Conservation (phyloP, 2,329 filamentous ascomycete species). For the Fusarium pseudonygamai region DNA sequence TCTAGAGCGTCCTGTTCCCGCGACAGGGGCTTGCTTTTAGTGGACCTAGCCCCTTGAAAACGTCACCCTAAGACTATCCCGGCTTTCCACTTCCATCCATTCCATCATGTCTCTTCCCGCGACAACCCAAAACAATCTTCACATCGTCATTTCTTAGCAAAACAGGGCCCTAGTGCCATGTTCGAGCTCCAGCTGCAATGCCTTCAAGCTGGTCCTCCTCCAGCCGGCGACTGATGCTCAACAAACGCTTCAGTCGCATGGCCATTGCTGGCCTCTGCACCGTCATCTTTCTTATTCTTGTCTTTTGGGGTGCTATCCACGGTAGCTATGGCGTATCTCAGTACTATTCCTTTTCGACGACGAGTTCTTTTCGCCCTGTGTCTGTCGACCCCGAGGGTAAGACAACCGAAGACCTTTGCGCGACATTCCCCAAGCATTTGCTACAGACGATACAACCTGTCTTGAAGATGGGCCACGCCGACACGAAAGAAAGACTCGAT, state of each 20-base stretch:
- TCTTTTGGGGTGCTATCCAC: conserved; percentile 40
- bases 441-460: conserved; percentile 47
- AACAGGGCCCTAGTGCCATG: conserved; percentile 38
- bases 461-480: conserved; percentile 48
- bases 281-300: conserved; percentile 37
- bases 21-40: conserved; percentile 22
- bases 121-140: neutral
- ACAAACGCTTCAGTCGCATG: conserved; percentile 47
- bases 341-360: conserved; percentile 44
- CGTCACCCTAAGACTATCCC: conserved; percentile 10
- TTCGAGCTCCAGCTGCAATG: conserved; percentile 36
- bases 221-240: conserved; percentile 43
- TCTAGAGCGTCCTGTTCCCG: neutral
- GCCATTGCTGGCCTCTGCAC: conserved; percentile 36
- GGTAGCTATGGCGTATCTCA: conserved; percentile 39
- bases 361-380: conserved; percentile 46
- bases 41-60: conserved; percentile 24
- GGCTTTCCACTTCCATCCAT: neutral
- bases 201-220: conserved; percentile 40
- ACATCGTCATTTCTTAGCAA: neutral
- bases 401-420: conserved; percentile 43
- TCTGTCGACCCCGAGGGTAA: conserved; percentile 40
- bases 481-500: conserved; percentile 41
- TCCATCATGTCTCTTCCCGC: conserved; percentile 20
- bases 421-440: conserved; percentile 46